Base-by-base conservation (phyloP, 805 yeast species). In the Kuraishia molischiana region DNA sequence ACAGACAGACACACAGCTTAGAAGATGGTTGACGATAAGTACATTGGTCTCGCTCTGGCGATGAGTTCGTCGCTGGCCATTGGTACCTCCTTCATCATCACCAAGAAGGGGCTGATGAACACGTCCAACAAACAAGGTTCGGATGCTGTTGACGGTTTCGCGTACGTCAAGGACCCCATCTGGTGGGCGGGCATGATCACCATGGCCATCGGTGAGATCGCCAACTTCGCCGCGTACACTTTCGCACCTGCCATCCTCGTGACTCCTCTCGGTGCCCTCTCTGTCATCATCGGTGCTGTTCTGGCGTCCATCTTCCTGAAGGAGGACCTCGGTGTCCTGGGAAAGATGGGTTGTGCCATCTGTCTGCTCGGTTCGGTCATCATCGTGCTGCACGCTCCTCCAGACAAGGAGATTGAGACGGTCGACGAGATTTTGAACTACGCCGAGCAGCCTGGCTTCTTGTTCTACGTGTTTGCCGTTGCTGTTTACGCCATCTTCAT, bases 101-200 rank as follows among this genome's bases (percentile, higher is more conserved):
- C 96, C 20, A 86, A 86, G 57, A 79, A 82, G 53, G 96, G 95
- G 9, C 71, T 87, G 21, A 72, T 77, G 56, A 79, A 79, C 41
- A 82, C 90, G 2, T 68, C 81, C 13, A 65, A 68, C 41, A 63
- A 69, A 32, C 77, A 76, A 40, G 85, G 85, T 2, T 66, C 70
- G 26, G 72, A 67, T 19, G 57, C 49, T 39, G 85, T 80, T 21
- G 83, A 83, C 42, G 86, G 87, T n/a, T 77, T 68, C 52, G 77
- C 81, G 49, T 86, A 86, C 53, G 62, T 86, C 44, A 77, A 72
- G 46, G 85, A 83, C 55, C 95, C 96, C 10, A 73, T 85, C 29
- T 86, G 96, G 96, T 84, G 95, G 85, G 84, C 90, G 1, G 96
- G 96, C 10, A 87, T 87, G 71, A 51, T 77, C 22, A 77, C 94